Conservation (phyloP, 768 basidiomycete species). For the Mycena albidolilacea region DNA sequence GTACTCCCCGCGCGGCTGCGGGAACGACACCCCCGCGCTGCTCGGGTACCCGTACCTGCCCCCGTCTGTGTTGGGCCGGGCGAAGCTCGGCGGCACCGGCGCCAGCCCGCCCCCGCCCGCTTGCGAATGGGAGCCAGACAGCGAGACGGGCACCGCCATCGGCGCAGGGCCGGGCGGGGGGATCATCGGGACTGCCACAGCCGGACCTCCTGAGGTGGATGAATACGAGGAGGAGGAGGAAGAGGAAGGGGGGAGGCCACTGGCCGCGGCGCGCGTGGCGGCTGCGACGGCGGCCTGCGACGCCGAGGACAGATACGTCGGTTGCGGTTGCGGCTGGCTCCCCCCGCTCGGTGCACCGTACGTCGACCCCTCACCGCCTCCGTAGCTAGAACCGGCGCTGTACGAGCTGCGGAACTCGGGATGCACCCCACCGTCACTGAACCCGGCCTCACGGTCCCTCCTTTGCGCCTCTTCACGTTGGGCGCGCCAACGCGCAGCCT, state of each 20-base stretch:
- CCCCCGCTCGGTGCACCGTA: neutral
- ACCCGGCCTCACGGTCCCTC: neutral
- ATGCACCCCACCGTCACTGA: neutral
- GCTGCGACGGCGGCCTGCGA: conserved; percentile 2
- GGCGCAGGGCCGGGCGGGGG: too few relatives aligned
- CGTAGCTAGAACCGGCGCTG: too few relatives aligned
- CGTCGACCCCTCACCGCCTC: too few relatives aligned
- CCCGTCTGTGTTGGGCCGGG: neutral
- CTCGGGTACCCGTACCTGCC: neutral
- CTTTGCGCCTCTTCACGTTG: conserved; percentile 21
- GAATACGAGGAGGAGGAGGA: neutral
- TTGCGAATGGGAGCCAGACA: too few relatives aligned
- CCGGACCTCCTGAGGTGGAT: neutral
- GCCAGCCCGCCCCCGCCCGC: neutral
- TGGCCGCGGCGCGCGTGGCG: neutral
- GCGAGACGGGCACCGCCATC: too few relatives aligned
- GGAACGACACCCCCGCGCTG: conserved; percentile 19
- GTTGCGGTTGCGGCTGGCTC: neutral
- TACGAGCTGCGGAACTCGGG: too few relatives aligned
- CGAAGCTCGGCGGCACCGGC: neutral
- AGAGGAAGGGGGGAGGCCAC: neutral
- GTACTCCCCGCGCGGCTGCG: neutral
- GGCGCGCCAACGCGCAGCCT: conserved; percentile 25
- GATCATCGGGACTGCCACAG: too few relatives aligned
- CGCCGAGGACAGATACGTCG: neutral